Percentiles rank a stretch among this genome's conserved stretches.
These are phyloP conservation scores for Diplodia seriata DNA, from an alignment of 2,329 filamentous ascomycete genomes.

Conservation along the genomic window DNA sequence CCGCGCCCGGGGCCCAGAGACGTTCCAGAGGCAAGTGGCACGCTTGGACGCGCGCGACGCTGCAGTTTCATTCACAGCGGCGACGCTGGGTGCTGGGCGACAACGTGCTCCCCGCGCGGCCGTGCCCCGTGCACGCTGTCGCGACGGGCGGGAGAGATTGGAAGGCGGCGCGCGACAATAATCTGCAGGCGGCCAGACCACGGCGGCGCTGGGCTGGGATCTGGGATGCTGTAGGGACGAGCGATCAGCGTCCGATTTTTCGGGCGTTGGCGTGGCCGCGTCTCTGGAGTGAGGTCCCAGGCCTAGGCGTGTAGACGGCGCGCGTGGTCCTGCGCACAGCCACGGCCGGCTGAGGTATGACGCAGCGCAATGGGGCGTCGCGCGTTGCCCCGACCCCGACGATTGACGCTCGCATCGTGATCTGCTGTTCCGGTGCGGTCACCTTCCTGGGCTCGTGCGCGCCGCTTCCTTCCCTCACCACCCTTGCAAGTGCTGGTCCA, in stretches of 20 bases:
- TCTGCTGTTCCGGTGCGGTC: conserved; percentile 28
- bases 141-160: conserved; percentile 19
- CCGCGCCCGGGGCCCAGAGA: conserved; percentile 16
- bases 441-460: conserved; percentile 29
- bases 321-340: conserved; percentile 28
- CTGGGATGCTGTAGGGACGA: conserved; percentile 32
- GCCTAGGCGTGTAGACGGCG: conserved; percentile 6
- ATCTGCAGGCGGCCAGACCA: conserved; percentile 26
- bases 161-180: conserved; percentile 16
- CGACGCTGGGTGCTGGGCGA: conserved; percentile 15
- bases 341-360: conserved; percentile 23
- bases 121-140: not conserved
- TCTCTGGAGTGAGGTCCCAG: conserved; percentile 3
- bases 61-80: conserved; percentile 26
- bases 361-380: conserved; percentile 29
- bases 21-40: conserved; percentile 29
- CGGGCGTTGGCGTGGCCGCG: conserved; percentile 38
- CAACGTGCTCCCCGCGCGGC: conserved; percentile 10
- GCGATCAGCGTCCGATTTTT: conserved; percentile 38
- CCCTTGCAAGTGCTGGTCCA: conserved; percentile 30
- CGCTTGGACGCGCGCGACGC: conserved; percentile 10
- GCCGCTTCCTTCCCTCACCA: conserved; percentile 30
- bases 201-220: conserved; percentile 23
- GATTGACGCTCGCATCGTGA: conserved; percentile 30
- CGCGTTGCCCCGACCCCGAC: conserved; percentile 28